Percentiles rank a stretch among this genome's conserved stretches.
Evolutionary conservation across 306 rosid species (phyloP).

Genomic region (Astragalus membranaceus): DNA sequence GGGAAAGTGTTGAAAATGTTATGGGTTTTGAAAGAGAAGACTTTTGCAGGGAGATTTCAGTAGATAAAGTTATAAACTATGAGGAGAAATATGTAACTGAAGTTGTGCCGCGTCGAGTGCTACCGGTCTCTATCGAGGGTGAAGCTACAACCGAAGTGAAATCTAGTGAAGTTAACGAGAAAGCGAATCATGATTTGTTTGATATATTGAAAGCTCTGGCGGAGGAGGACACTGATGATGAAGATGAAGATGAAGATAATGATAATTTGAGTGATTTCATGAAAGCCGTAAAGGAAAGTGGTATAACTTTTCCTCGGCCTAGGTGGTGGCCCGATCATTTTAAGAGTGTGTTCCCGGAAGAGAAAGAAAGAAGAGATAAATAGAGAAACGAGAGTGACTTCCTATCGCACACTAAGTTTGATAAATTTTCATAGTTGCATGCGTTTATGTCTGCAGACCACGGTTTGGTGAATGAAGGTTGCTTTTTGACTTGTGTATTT

Average conservation of each 20-base stretch:
- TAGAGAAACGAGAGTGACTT: too few species aligned
- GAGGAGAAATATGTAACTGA: background rate
- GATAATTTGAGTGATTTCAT: background rate
- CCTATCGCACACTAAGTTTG: too few species aligned
- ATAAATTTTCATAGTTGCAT: too few species aligned
- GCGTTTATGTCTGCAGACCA: too few species aligned
- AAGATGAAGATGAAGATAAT: background rate
- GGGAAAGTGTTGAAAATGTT: background rate
- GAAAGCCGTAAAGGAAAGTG: slow-evolving; percentile 15
- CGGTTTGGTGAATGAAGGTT: too few species aligned
- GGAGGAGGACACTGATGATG: too few species aligned
- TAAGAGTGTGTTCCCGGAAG: too few species aligned
- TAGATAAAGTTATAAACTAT: background rate
- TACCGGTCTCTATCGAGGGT: slow-evolving; percentile 17
- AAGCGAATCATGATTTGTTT: background rate
- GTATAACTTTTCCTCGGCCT: slow-evolving; percentile 37
- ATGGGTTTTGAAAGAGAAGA: background rate
- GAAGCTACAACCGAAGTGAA: background rate
- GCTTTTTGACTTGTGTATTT: too few species aligned
- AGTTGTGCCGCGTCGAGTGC: background rate
- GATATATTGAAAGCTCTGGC: slow-evolving; percentile 20
- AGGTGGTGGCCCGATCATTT: slow-evolving; percentile 21
- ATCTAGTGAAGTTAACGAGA: background rate
- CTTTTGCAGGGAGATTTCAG: background rate
- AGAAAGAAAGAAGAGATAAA: too few species aligned